Evolutionary conservation across 139 green algal species (phyloP).

Genomic region (Volvox reticuliferus): DNA sequence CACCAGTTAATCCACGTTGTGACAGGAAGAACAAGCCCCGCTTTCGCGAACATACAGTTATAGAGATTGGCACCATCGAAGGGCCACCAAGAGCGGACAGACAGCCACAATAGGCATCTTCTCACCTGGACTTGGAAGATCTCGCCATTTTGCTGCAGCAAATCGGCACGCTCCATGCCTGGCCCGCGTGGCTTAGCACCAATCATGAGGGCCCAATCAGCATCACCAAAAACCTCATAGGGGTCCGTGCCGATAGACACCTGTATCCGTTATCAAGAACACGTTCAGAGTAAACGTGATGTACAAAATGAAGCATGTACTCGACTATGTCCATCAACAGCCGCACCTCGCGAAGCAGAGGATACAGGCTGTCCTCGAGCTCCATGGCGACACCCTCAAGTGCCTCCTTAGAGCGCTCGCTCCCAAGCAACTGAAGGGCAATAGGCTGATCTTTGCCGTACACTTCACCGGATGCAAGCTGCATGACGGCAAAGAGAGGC

Average conservation of each 20-base stretch:
- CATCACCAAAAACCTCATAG: slow-evolving; percentile 82
- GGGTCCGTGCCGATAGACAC: slow-evolving; percentile 89
- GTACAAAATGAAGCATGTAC: not conserved
- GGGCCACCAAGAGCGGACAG: too few relatives aligned
- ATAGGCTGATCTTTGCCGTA: slow-evolving; percentile 93
- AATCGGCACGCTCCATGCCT: slow-evolving; percentile 92
- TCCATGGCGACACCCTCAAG: slow-evolving; percentile 97
- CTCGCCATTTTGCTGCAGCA: slow-evolving; percentile 93
- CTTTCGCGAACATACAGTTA: too few relatives aligned
- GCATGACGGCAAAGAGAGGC: slow-evolving; percentile 5
- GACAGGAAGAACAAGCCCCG: too few relatives aligned
- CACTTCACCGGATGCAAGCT: slow-evolving; percentile 83
- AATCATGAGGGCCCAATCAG: slow-evolving; percentile 95
- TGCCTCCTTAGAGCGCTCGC: slow-evolving; percentile 78
- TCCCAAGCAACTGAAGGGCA: slow-evolving; percentile 87
- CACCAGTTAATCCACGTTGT: too few relatives aligned
- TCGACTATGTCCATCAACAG: not conserved
- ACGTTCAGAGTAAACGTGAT: not conserved
- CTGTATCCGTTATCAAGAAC: slow-evolving; percentile 46
- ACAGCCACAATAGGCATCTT: too few relatives aligned
- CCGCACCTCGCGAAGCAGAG: slow-evolving; percentile 84
- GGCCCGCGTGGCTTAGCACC: slow-evolving; percentile 93
- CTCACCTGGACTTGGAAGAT: slow-evolving; percentile 82
- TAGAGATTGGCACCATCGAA: too few relatives aligned
- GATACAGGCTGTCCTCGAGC: slow-evolving; percentile 96